phyloP scores from a whole-genome alignment of 2,329 filamentous ascomycete species.

The Teratosphaeria epicoccoides region DNA sequence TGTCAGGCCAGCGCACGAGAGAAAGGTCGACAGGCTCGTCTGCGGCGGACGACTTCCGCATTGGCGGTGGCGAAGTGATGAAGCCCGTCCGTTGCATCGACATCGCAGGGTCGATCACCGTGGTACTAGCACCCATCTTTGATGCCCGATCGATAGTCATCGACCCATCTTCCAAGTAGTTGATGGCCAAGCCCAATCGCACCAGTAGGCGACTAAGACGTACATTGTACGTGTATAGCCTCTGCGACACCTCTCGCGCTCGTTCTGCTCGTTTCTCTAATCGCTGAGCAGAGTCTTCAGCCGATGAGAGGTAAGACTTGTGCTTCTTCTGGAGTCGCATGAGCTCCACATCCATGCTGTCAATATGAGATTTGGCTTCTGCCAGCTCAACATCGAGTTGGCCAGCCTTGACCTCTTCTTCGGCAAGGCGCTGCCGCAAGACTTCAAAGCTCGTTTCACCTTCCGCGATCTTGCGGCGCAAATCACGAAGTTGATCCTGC shows the following conservation, averaged over 20 bases:
- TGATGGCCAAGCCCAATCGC: constrained; percentile 72
- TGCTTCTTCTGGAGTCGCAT: constrained; percentile 57
- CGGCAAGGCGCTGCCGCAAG: constrained; percentile 61
- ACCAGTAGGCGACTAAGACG: constrained; percentile 75
- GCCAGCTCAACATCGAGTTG: constrained; percentile 60
- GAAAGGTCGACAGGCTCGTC: constrained; percentile 34
- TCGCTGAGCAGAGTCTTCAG: constrained; percentile 41
- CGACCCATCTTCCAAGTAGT: constrained; percentile 55
- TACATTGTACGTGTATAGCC: constrained; percentile 73
- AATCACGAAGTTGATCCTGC: constrained; percentile 55
- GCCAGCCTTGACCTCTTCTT: constrained; percentile 62
- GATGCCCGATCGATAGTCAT: constrained; percentile 67
- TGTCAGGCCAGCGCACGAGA: constrained; percentile 73
- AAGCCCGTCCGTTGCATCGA: constrained; percentile 42
- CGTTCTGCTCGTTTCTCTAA: constrained; percentile 61
- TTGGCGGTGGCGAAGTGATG: constrained; percentile 48
- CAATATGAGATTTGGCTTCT: constrained; percentile 63
- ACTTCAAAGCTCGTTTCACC: constrained; percentile 76
- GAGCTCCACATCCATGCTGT: constrained; percentile 66
- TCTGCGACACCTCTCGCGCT: constrained; percentile 74
- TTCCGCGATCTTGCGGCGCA: constrained; percentile 64
- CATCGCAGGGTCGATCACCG: constrained; percentile 30
- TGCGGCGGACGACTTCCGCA: constrained; percentile 42
- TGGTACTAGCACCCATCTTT: constrained; percentile 41
- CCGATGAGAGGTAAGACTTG: constrained; percentile 40